Evolutionary conservation across 495 filamentous ascomycete species (phyloP).

Genomic region (Geoglossum glabrum): DNA sequence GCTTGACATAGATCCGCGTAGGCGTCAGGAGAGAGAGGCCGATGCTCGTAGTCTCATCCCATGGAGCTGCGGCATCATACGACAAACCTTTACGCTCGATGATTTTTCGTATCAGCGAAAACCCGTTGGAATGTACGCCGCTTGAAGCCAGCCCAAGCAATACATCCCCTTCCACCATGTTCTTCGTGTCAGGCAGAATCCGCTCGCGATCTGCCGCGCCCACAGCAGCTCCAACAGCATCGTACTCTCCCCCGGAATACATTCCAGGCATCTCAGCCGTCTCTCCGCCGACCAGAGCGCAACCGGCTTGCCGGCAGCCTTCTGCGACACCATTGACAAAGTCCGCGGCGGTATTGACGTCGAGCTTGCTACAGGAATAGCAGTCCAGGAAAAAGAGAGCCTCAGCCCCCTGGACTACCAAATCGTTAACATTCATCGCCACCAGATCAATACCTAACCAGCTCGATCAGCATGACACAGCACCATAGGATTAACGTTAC

Average conservation of each 20-base stretch:
- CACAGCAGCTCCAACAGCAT: constrained; percentile 71
- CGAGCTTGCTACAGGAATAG: constrained; percentile 74
- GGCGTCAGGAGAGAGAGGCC: constrained; percentile 53
- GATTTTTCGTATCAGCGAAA: constrained; percentile 79
- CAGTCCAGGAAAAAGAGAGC: constrained; percentile 92
- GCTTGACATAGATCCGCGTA: constrained; percentile 24
- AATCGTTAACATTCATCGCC: constrained; percentile 96
- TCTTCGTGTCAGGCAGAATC: constrained; percentile 51
- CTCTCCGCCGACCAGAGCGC: constrained; percentile 85
- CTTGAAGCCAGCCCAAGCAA: constrained; percentile 65
- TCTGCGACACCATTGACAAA: constrained; percentile 77
- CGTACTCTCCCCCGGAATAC: constrained; percentile 67
- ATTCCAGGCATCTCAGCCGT: constrained; percentile 96
- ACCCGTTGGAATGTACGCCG: constrained; percentile 87
- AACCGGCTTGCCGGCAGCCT: constrained; percentile 63
- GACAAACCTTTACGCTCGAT: constrained; percentile 46
- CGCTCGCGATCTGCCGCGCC: constrained; percentile 53
- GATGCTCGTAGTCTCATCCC: constrained; percentile 34
- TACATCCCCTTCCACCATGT: constrained; percentile 65
- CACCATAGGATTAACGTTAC: background rate
- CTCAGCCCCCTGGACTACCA: constrained; percentile 85
- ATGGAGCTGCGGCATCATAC: constrained; percentile 55
- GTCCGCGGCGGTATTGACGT: constrained; percentile 49
- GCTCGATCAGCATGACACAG: background rate
- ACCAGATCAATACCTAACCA: constrained; percentile 60